Evolutionary conservation across 139 green algal genomes (phyloP).

Genomic region (Pycnococcus provasolii): DNA sequence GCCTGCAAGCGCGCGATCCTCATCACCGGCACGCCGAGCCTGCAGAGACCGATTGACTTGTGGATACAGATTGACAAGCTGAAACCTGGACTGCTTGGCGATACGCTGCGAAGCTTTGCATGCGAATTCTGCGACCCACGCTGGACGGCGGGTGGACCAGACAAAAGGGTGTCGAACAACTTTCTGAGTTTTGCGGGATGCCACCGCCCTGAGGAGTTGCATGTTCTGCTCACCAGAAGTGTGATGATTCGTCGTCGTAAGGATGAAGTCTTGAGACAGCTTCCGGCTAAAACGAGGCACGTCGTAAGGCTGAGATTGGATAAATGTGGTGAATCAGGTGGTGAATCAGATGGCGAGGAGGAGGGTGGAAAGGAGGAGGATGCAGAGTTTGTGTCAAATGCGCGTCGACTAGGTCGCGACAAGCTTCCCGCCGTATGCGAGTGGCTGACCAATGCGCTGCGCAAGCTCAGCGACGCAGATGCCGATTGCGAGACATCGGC

Average conservation of each 20-base stretch:
- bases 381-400: slow-evolving; percentile 8
- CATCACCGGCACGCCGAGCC: slow-evolving; percentile 75
- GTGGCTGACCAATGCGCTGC: background rate
- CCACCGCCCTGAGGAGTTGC: slow-evolving; percentile 62
- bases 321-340: too few relatives aligned
- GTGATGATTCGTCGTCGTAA: slow-evolving; percentile 76
- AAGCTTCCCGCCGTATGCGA: background rate
- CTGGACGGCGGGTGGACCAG: background rate
- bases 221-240: slow-evolving; percentile 66
- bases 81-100: slow-evolving; percentile 58
- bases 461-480: background rate
- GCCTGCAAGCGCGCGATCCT: slow-evolving; percentile 50
- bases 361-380: slow-evolving; percentile 8
- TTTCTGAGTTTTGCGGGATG: slow-evolving; percentile 25
- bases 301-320: slow-evolving; percentile 45
- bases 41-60: slow-evolving; percentile 41
- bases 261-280: slow-evolving; percentile 68
- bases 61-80: slow-evolving; percentile 62
- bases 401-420: background rate
- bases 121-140: slow-evolving; percentile 42
- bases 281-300: slow-evolving; percentile 80
- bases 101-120: slow-evolving; percentile 61
- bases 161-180: background rate
- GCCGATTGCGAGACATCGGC: background rate
- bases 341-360: background rate